Evolutionary conservation across 257 asterid species (phyloP).

Genomic region (Solanum ahanhuiri): DNA sequence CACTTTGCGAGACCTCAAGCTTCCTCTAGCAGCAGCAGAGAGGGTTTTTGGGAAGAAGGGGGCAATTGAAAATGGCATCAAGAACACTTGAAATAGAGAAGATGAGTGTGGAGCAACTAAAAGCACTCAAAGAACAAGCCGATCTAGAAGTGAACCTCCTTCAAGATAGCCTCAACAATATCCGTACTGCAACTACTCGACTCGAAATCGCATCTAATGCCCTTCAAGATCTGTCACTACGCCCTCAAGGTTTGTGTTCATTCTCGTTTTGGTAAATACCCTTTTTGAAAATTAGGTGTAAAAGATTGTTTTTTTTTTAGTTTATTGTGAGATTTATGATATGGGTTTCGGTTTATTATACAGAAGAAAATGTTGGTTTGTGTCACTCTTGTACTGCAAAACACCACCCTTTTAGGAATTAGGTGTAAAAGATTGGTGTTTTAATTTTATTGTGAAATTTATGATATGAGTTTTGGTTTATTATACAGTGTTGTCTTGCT

Average conservation of each 20-base stretch:
- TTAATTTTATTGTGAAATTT: too few relatives aligned
- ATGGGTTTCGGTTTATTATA: not conserved
- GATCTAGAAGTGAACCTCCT: slow-evolving; percentile 75
- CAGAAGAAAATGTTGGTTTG: not conserved
- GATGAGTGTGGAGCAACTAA: slow-evolving; percentile 68
- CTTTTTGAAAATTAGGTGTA: not conserved
- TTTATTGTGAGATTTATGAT: not conserved
- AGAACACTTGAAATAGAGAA: slow-evolving; percentile 51
- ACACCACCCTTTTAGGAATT: too few relatives aligned
- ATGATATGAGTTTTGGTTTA: too few relatives aligned
- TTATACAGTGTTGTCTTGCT: too few relatives aligned
- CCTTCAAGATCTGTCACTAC: slow-evolving; percentile 70
- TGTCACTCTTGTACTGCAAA: too few relatives aligned
- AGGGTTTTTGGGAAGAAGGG: not conserved
- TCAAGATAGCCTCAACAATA: slow-evolving; percentile 76
- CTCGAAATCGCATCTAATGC: slow-evolving; percentile 79
- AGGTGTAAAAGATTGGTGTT: too few relatives aligned
- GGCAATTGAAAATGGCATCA: slow-evolving; percentile 8
- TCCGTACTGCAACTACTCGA: slow-evolving; percentile 78
- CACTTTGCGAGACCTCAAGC: not conserved
- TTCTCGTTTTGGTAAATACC: not conserved
- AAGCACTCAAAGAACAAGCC: slow-evolving; percentile 68
- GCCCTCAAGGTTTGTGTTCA: slow-evolving; percentile 49
- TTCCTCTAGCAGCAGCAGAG: not conserved
- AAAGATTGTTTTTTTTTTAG: not conserved